A percentile compares a stretch with the other conserved stretches of the same genome.
These are phyloP conservation scores for Kockovaella imperatae DNA, from an alignment of 768 basidiomycete species.

Conservation along the genomic window DNA sequence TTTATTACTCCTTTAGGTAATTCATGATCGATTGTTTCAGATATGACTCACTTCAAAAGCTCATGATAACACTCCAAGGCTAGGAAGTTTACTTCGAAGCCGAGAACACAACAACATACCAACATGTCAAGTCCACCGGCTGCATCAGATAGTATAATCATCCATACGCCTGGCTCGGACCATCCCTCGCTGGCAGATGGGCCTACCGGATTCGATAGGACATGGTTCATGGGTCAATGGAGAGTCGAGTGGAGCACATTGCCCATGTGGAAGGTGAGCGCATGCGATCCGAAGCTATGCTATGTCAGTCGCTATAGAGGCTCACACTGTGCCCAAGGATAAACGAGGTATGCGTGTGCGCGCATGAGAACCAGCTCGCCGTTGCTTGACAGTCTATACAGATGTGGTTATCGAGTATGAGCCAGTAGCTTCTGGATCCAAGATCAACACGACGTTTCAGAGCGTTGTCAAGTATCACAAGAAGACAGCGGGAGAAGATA, in stretches of 20 bases:
- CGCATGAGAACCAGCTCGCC: background rate
- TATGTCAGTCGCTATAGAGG: too few relatives aligned
- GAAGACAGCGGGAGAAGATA: constrained; percentile 21
- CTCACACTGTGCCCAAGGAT: constrained; percentile 28
- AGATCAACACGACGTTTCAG: constrained; percentile 34
- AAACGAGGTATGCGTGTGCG: constrained; percentile 38
- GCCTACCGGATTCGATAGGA: constrained; percentile 20
- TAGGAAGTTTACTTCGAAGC: too few relatives aligned
- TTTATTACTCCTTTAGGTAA: too few relatives aligned
- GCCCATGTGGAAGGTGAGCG: constrained; percentile 49
- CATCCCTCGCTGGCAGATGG: constrained; percentile 27
- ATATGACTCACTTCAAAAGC: too few relatives aligned
- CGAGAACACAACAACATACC: background rate
- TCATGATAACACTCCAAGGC: too few relatives aligned
- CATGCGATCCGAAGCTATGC: background rate
- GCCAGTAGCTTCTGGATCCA: constrained; percentile 16
- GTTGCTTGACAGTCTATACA: constrained; percentile 3
- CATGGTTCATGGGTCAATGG: constrained; percentile 44
- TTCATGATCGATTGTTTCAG: too few relatives aligned
- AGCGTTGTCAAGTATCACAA: constrained; percentile 46
- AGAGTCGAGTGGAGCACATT: constrained; percentile 47
- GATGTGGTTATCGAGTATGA: constrained; percentile 49
- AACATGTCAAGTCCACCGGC: constrained; percentile 3
- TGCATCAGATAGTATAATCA: constrained; percentile 4
- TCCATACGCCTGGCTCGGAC: constrained; percentile 25